phyloP scores from a whole-genome alignment of 768 basidiomycete genomes.

The Russula olivacea region DNA sequence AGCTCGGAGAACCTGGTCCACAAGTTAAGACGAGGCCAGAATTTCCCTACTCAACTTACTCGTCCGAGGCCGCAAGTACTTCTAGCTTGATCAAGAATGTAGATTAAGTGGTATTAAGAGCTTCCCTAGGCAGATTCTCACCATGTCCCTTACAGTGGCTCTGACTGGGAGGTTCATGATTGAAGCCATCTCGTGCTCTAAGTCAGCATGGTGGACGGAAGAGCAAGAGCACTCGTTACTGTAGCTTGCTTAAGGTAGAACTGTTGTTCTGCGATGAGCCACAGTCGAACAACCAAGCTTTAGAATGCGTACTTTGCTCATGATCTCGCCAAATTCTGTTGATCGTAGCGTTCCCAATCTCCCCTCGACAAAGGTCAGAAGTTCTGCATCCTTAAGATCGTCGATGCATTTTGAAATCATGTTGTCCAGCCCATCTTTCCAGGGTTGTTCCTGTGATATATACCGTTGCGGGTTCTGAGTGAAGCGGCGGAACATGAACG shows the following conservation, averaged over 20 bases:
- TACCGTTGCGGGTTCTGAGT: conserved; percentile 80
- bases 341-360: conserved; percentile 42
- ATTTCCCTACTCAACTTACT: conserved; percentile 27
- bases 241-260: conserved; percentile 8
- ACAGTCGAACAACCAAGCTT: neutral
- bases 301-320: conserved; percentile 62
- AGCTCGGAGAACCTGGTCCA: conserved; percentile 55
- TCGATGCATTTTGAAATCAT: conserved; percentile 63
- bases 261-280: conserved; percentile 42
- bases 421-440: conserved; percentile 67
- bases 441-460: conserved; percentile 50
- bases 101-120: neutral
- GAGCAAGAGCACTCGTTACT: conserved; percentile 5
- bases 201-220: conserved; percentile 4
- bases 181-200: conserved; percentile 49
- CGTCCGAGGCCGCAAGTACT: conserved; percentile 20
- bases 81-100: conserved; percentile 23
- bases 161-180: conserved; percentile 55
- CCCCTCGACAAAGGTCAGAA: conserved; percentile 45
- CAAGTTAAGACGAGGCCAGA: neutral
- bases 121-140: conserved; percentile 31
- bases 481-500: conserved; percentile 85
- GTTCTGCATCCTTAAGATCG: conserved; percentile 52
- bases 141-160: conserved; percentile 60
- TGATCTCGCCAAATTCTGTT: conserved; percentile 78